Percentiles rank a stretch among this genome's conserved stretches.
phyloP scores from a whole-genome alignment of 1,284 basidiomycete genomes.

The Microbotryum silenes-acaulis region DNA sequence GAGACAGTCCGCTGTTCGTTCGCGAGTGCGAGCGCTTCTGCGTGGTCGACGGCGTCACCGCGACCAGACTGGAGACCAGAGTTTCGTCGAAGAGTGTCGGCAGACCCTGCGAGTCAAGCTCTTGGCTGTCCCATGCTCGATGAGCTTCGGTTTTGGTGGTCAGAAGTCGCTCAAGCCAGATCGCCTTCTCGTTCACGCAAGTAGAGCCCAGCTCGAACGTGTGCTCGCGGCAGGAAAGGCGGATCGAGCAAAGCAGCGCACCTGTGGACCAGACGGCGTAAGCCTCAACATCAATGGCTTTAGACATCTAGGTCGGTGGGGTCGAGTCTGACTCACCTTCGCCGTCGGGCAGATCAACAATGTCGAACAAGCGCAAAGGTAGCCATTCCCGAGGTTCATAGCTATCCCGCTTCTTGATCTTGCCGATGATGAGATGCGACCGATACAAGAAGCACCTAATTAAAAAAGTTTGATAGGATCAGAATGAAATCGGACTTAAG shows the following conservation, averaged over 20 bases:
- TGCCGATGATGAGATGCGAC: conserved; percentile 76
- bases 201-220: conserved; percentile 75
- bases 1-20: neutral
- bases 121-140: conserved; percentile 15
- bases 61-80: conserved; percentile 18
- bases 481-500: conserved; percentile 55
- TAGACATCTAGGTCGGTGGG: neutral
- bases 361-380: conserved; percentile 46
- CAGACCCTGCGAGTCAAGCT: conserved; percentile 9
- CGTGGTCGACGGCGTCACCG: neutral
- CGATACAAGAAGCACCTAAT: conserved; percentile 77
- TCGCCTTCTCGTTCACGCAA: conserved; percentile 66
- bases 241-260: conserved; percentile 68
- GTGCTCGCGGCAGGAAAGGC: conserved; percentile 57
- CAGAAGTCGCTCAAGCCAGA: conserved; percentile 55
- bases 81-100: conserved; percentile 26
- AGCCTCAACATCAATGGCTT: conserved; percentile 1
- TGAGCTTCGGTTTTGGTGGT: conserved; percentile 11
- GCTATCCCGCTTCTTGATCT: conserved; percentile 63
- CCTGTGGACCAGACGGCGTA: conserved; percentile 45
- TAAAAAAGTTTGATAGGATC: conserved; percentile 50
- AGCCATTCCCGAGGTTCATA: conserved; percentile 87
- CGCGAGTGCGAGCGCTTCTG: neutral
- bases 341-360: conserved; percentile 31
- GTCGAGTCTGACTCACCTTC: conserved; percentile 27